phyloP scores from a whole-genome alignment of 192 early-diverging fungal species.

The Backusella sp. region DNA sequence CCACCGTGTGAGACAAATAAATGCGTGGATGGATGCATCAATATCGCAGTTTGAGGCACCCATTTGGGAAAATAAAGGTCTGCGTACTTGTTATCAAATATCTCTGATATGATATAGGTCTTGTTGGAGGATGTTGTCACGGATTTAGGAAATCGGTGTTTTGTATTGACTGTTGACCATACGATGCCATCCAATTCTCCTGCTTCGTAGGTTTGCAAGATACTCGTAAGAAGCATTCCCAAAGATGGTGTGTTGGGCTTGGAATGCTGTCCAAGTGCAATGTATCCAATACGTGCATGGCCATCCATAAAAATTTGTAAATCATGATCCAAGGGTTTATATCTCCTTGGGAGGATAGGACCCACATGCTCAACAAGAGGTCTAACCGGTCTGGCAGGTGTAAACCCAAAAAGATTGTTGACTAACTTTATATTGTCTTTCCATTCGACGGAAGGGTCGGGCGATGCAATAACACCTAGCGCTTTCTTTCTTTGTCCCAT shows the following conservation, averaged over 20 bases:
- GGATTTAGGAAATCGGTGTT: too few species aligned
- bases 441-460: not conserved
- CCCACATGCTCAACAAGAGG: constrained; percentile 34
- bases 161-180: constrained; percentile 18
- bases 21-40: constrained; percentile 23
- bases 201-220: constrained; percentile 14
- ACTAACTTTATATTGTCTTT: constrained; percentile 21
- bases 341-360: constrained; percentile 28
- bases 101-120: not conserved
- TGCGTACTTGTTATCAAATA: not conserved
- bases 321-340: constrained; percentile 7
- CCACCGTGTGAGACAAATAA: constrained; percentile 36
- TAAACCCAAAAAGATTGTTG: constrained; percentile 23
- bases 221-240: constrained; percentile 16
- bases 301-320: constrained; percentile 11
- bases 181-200: constrained; percentile 32
- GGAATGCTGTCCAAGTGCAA: constrained; percentile 34
- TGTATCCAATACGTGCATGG: constrained; percentile 25
- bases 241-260: constrained; percentile 1
- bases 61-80: not conserved
- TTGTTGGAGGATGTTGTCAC: not conserved
- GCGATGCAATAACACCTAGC: not conserved
- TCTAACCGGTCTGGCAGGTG: constrained; percentile 15
- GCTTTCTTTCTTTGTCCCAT: not conserved
- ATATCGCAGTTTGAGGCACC: constrained; percentile 31